Conservation (phyloP, 192 early-diverging fungal species). For the Globomyces pollinis-pini region DNA sequence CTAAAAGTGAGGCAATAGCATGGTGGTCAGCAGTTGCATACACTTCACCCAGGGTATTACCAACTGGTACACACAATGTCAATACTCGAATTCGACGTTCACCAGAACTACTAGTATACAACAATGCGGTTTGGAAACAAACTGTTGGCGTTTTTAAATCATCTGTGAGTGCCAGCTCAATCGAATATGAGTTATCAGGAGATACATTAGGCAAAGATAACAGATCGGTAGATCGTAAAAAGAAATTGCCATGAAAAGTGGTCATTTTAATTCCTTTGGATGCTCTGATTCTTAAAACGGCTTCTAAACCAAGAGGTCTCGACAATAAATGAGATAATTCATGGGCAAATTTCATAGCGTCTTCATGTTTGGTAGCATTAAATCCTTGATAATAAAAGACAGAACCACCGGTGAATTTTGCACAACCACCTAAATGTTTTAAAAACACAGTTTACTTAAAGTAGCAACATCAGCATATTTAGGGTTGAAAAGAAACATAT, state of each 20-base stretch:
- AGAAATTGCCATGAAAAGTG: conserved; percentile 94
- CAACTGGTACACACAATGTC: conserved; percentile 82
- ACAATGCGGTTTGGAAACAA: conserved; percentile 90
- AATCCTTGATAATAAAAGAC: conserved; percentile 87
- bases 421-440: conserved; percentile 55
- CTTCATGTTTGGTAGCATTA: conserved; percentile 71
- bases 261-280: conserved; percentile 84
- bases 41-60: conserved; percentile 68
- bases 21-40: conserved; percentile 77
- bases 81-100: conserved; percentile 92
- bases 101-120: conserved; percentile 75
- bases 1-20: conserved; percentile 71
- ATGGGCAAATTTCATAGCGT: conserved; percentile 71
- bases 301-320: conserved; percentile 76
- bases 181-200: conserved; percentile 83
- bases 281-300: conserved; percentile 86
- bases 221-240: conserved; percentile 88
- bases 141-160: conserved; percentile 64
- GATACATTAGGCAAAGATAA: conserved; percentile 85
- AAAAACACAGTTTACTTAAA: conserved; percentile 48
- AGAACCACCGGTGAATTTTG: conserved; percentile 84
- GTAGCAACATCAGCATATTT: conserved; percentile 87
- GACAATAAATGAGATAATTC: conserved; percentile 78
- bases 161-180: conserved; percentile 74
- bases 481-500: conserved; percentile 78